phyloP scores from a whole-genome alignment of 2,329 filamentous ascomycete species.

The Grosmannia huntii region DNA sequence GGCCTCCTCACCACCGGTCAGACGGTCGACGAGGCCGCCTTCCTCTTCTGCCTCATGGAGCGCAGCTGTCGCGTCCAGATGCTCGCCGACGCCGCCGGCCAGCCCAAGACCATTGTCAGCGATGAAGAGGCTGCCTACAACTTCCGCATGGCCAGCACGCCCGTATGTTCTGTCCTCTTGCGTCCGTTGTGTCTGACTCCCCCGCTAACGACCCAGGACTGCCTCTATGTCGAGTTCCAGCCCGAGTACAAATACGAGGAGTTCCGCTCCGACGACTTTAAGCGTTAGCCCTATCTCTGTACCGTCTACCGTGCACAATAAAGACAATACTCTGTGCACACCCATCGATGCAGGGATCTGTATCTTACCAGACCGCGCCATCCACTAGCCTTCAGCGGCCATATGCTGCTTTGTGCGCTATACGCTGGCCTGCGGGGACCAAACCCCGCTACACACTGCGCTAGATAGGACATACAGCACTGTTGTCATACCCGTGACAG shows the following conservation, averaged over 20 bases:
- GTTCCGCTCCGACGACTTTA: constrained; percentile 6
- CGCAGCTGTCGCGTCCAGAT: constrained; percentile 55
- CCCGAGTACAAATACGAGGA: constrained; percentile 34
- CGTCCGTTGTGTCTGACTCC: neutral
- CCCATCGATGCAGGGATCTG: too few relatives aligned
- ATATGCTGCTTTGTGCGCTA: too few relatives aligned
- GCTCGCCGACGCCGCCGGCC: constrained; percentile 38
- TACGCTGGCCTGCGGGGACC: too few relatives aligned
- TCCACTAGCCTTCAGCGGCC: too few relatives aligned
- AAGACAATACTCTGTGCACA: too few relatives aligned
- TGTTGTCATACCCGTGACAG: too few relatives aligned
- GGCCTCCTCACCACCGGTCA: constrained; percentile 45
- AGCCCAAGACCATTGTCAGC: constrained; percentile 16
- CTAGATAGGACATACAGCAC: too few relatives aligned
- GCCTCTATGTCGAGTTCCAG: constrained; percentile 37
- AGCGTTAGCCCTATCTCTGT: neutral
- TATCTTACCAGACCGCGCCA: too few relatives aligned
- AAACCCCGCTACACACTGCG: too few relatives aligned
- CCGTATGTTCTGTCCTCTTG: constrained; percentile 9
- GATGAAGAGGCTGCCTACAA: constrained; percentile 23
- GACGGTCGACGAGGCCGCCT: constrained; percentile 52
- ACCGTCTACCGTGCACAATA: too few relatives aligned
- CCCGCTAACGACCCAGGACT: constrained; percentile 18
- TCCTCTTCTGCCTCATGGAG: constrained; percentile 48
- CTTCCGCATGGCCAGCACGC: constrained; percentile 10